Base-by-base conservation (phyloP, 2,329 filamentous ascomycete genomes). In the Trichoderma aggressivum region DNA sequence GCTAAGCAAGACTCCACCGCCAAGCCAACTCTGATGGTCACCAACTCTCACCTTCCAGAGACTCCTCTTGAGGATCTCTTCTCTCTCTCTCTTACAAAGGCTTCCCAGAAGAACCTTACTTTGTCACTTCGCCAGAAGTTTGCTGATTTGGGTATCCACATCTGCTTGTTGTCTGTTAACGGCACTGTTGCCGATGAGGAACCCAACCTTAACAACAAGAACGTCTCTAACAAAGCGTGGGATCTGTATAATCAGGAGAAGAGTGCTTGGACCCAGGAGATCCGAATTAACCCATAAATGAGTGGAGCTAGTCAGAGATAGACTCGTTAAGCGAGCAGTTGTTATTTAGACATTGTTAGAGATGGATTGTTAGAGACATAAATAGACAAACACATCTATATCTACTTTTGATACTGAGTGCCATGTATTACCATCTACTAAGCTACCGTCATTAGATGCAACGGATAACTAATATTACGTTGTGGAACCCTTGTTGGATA, bases 71-170 rank as follows among this genome's bases (percentile, higher is more conserved):
- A 84, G 4, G 76, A 82, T 28, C 77, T 86, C 0, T 84, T 88
- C 24, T 84, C 83, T 0, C 77, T 88, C 7, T 86, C 84, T 2
- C 78, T 87, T 67, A 81, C 81, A 58, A 88, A 88, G 74, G 83
- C 85, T 1, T 81, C 85, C 0, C 86, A 88, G 78, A 78, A 83
- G 21, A 87, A 85, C 55, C 76, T 88, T 74, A 80, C 86, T 11
- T 77, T 84, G 70, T 84, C 80, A 18, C 77, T 88, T 73, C 74
- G 79, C 26, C 77, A 79, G 69, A 81, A 81, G 10, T 86, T 82
- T 69, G 72, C 65, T 0, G 26, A 74, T 2, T 75, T 80, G 64
- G 81, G 82, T 2, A 82, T 88, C 2, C 84, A 87, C 71, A 76
- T 85, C 21, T 86, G 82, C 0, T 74, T 87, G 21, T 76, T 88